Base-by-base conservation (phyloP, 768 basidiomycete genomes). In the Sarcomyxa edulis region DNA sequence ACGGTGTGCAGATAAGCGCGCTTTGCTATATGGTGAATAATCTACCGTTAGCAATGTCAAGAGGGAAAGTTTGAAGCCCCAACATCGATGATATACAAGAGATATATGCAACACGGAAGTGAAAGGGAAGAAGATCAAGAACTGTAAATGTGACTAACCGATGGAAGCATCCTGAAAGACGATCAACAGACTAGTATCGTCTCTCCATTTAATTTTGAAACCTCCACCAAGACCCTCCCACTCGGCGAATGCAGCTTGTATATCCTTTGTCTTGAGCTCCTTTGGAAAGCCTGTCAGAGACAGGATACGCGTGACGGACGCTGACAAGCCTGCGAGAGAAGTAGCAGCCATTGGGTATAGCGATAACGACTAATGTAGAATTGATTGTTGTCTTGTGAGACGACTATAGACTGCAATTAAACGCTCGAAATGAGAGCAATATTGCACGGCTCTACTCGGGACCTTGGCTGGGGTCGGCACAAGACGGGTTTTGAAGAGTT, bases 201-300 rank as follows among this genome's bases (percentile, higher is more conserved):
- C 94, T 51, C 80, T 76, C 96, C 96, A 99, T 60, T 99, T 99
- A 59, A 99, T 94, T 74, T 94, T 92, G 71, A 95, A 96, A 16
- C 96, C 96, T 20, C 95, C 96, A 40, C 71, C 78, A 37, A 81
- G 68, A 43, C 65, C 72, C 52, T 96, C 92, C 76, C 85, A 98
- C 31, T 93, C 91, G 35, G 81, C 69, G 60, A 98, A 96, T 31
- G 91, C 86, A 29, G 72, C 56, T 56, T 97, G 93, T 34, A 99
- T 88, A 62, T 99, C 96, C 60, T 91, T 84, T 36, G 96, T 99
- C 71, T 98, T 99, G 53, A 99, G 78, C 66, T 93, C 86, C 57
- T 93, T 86, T 7, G 89, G 76, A 58, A 99, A 99, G 50, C 92
- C 88, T n/a, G 81, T 80, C 42, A 99, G 69, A 53, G 74, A 83